phyloP scores from a whole-genome alignment of 352 stramenopile genomes.

The Pythium biforme region DNA sequence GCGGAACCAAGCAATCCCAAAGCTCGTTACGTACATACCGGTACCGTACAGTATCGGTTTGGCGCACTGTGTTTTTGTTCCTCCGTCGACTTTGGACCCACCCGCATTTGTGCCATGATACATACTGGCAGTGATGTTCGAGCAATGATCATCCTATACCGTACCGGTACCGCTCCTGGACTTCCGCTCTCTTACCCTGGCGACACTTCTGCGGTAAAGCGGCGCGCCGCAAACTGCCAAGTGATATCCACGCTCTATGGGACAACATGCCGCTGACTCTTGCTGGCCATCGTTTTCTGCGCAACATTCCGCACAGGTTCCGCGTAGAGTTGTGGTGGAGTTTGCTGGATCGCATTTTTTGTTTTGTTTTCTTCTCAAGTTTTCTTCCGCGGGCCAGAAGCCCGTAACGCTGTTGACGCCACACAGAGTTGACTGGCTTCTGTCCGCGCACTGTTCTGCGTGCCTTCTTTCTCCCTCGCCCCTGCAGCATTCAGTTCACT shows the following conservation, averaged over 20 bases:
- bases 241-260: not conserved
- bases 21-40: not conserved
- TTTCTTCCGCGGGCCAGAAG: not conserved
- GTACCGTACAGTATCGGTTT: not conserved
- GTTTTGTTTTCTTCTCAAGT: not conserved
- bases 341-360: not conserved
- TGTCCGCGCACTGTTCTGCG: conserved; percentile 12
- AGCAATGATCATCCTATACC: not conserved
- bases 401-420: conserved; percentile 3
- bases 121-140: not conserved
- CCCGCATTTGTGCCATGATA: not conserved
- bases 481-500: not conserved
- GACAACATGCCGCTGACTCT: not conserved
- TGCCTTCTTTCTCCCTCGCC: not conserved
- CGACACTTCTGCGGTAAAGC: not conserved
- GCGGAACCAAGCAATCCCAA: not conserved
- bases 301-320: conserved; percentile 1
- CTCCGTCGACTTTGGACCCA: not conserved
- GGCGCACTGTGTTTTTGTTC: not conserved
- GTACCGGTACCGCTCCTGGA: not conserved
- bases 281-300: not conserved
- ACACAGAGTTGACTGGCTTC: not conserved
- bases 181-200: not conserved
- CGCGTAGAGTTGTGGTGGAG: not conserved
- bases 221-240: not conserved